Evolutionary conservation across 768 basidiomycete species (phyloP), one percentile per base, ranked within the genome.

Genomic region (Kwoniella heveanensis): DNA sequence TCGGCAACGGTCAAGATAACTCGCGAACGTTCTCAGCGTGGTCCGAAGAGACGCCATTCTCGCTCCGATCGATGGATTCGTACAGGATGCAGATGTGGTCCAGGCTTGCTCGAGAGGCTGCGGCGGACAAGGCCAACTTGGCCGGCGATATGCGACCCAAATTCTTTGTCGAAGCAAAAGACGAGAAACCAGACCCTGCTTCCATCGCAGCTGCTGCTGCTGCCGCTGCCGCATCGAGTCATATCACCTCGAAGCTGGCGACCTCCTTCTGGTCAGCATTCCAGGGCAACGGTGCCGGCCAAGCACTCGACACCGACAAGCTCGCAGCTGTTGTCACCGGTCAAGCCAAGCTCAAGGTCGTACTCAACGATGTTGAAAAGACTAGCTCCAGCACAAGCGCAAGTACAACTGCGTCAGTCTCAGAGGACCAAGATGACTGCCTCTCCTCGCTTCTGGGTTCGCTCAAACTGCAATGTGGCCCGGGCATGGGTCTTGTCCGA

Each of bases 81-180:
- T 91, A 85, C 71, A 85, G 92, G 46, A 92, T 92, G 90, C 92
- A 95, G 65, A 83, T 96, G 0, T 95, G 92, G 93, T 86, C 88
- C 32, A 86, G 89, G 81, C 90, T 95, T 87, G 91, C 91, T 0
- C 84, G 86, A 30, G 91, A 91, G 69, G 88, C 79, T 7, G 68
- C 73, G 32, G 67, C 73, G 9, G 74, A 78, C 27, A 73, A 79
- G 56, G 65, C 68, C 32, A 69, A 68, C 32, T 48, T 80, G 1
- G 37, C 72, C 0, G 50, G 60, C 5, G 73, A 77, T 21, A 56
- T 72, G 29, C 69, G 79, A 68, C 77, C 79, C 13, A 80, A 78
- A 54, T 80, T 80, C 66, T 73, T 68, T 49, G 65, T 67, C 44
- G 74, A 76, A 37, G 51, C 54, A 24, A 68, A 61, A 29, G 57